Conservation (phyloP, 179 eudicot species). For the Patellifolia procumbens region DNA sequence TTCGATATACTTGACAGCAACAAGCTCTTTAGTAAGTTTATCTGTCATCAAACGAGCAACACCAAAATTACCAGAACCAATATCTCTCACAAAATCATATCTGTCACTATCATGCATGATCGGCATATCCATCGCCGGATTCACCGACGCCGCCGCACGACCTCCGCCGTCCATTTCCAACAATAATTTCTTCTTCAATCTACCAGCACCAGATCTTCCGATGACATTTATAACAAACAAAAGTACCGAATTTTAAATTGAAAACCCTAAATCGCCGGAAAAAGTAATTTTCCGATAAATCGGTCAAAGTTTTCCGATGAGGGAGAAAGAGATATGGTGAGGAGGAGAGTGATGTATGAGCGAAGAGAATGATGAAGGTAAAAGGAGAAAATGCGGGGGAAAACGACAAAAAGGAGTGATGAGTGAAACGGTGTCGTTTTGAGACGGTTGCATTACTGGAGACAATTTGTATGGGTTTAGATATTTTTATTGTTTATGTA, state of each 20-base stretch:
- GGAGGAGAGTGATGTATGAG: constrained; percentile 1
- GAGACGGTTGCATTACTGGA: constrained; percentile 22
- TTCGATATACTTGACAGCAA: constrained; percentile 85
- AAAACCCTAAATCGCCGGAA: constrained; percentile 18
- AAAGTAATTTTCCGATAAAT: not conserved
- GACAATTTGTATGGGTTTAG: constrained; percentile 2
- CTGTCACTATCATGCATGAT: constrained; percentile 88
- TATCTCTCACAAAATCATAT: constrained; percentile 67
- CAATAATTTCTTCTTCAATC: not conserved
- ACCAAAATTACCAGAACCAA: constrained; percentile 87
- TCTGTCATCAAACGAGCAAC: constrained; percentile 79
- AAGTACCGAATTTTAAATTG: not conserved
- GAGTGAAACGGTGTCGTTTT: constrained; percentile 18
- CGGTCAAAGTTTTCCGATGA: constrained; percentile 3
- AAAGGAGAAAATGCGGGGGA: too few species aligned
- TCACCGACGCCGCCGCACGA: constrained; percentile 17
- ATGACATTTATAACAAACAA: constrained; percentile 2
- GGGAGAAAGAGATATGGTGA: not conserved
- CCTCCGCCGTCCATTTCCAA: constrained; percentile 18
- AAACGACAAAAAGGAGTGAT: not conserved
- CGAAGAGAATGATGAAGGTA: not conserved
- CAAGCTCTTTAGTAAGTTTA: constrained; percentile 61
- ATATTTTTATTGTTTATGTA: not conserved
- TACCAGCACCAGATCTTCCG: constrained; percentile 4
- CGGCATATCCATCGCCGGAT: constrained; percentile 42